Evolutionary conservation across 2,329 filamentous ascomycete genomes (phyloP), one percentile per base, ranked within the genome.

Genomic region (Aspergillus viridinutans): DNA sequence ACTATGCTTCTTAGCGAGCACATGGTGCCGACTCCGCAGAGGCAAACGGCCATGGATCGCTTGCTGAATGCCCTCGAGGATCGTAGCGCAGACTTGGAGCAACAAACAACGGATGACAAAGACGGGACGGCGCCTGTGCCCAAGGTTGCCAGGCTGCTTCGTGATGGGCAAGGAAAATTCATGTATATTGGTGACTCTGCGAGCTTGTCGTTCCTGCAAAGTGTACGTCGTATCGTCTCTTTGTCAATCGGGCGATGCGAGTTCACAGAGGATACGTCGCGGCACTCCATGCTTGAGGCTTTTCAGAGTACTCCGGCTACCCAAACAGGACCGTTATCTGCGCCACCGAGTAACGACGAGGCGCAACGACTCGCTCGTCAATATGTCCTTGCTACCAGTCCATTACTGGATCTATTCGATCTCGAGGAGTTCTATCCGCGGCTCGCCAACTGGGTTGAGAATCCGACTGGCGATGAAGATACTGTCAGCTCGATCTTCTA

Each of bases 121-220:
- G 69, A 72, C 47, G 70, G 70, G 23, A 66, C 61, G 14, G 68
- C 71, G 9, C 69, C 69, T 10, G 74, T 67, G 58, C 74, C 64
- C 49, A 75, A 69, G 66, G 76, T 61, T 63, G 76, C 66, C 64
- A 75, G 80, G 9, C 74, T 82, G 26, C 71, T 82, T 9, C 78
- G 78, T 25, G 80, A 82, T 60, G 78, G 79, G 0, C 78, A 81
- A 58, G 80, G 80, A 5, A 82, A 81, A 55, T 76, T 80, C 51
- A 81, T 83, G 64, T 83, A 81, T 60, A 78, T 83, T 28, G 80
- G 80, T 14, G 80, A 83, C 57, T 82, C 78, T 40, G 80, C 80
- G 35, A 81, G 79, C 50, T 67, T 82, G 49, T 81, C 80, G 0
- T 82, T 82, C 53, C 62, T 82, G 38, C 80, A 82, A 62, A 81